A percentile compares a stretch with the other conserved stretches of the same genome.
Evolutionary conservation across 2,329 filamentous ascomycete genomes (phyloP).

Genomic region (Colletotrichum incanum): DNA sequence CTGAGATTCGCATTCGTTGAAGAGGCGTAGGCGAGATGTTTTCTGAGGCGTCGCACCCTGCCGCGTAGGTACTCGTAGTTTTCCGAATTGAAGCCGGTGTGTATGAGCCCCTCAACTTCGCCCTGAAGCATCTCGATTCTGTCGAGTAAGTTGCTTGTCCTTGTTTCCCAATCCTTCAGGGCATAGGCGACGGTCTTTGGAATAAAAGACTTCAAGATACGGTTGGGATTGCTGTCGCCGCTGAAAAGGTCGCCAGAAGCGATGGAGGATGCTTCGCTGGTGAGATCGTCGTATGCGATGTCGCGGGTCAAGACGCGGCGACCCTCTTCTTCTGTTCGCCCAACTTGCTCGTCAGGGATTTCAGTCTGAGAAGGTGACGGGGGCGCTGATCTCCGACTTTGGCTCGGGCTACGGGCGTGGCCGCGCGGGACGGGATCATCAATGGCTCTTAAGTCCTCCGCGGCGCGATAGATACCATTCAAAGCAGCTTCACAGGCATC

Average conservation of each 20-base stretch:
- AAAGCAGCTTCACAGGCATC: neutral
- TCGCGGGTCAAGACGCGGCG: neutral
- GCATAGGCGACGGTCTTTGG: neutral
- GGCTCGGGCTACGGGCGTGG: neutral
- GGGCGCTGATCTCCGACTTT: neutral
- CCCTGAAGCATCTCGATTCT: neutral
- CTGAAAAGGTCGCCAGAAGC: neutral
- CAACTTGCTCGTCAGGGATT: neutral
- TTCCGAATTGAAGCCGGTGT: neutral
- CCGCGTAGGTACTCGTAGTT: neutral
- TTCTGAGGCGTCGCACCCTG: conserved; percentile 7
- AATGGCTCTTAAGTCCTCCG: neutral
- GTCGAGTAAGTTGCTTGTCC: neutral
- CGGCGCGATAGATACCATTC: neutral
- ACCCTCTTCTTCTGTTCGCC: neutral
- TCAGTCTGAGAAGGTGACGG: neutral
- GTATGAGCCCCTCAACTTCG: conserved; percentile 14
- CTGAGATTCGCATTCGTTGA: neutral
- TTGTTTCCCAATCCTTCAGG: neutral
- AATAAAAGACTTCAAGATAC: neutral
- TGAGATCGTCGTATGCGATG: neutral
- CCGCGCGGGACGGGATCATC: neutral
- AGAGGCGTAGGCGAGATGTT: neutral
- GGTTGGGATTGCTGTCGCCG: neutral
- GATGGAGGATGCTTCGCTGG: neutral